Conservation (phyloP, 2,329 filamentous ascomycete genomes). For the Fusarium tjaetaba region DNA sequence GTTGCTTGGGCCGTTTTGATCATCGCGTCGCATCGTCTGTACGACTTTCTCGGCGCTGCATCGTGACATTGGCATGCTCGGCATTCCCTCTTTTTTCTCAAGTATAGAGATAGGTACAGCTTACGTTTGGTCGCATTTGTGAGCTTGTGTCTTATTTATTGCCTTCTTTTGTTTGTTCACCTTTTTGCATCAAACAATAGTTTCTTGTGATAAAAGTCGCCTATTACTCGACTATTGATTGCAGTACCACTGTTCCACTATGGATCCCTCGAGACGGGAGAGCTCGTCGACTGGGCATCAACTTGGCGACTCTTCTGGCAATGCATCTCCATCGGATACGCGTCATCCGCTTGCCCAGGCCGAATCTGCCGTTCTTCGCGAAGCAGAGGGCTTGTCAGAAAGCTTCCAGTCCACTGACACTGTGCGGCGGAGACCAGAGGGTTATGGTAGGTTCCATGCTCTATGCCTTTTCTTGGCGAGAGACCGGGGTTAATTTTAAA, state of each 20-base stretch:
- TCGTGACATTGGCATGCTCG: slow-evolving; percentile 44
- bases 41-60: slow-evolving; percentile 28
- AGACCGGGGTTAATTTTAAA: slow-evolving; percentile 25
- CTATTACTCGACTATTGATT: slow-evolving; percentile 10
- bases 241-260: slow-evolving; percentile 42
- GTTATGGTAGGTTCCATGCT: slow-evolving; percentile 61
- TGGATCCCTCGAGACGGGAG: slow-evolving; percentile 56
- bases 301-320: slow-evolving; percentile 49
- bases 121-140: slow-evolving; percentile 11
- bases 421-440: slow-evolving; percentile 66
- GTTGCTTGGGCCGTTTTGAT: slow-evolving; percentile 25
- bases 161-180: slow-evolving; percentile 4
- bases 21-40: slow-evolving; percentile 25
- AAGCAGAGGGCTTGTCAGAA: slow-evolving; percentile 60
- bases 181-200: slow-evolving; percentile 15
- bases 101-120: slow-evolving; percentile 19
- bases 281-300: slow-evolving; percentile 51
- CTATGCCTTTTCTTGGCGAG: slow-evolving; percentile 11
- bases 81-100: slow-evolving; percentile 39
- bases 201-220: slow-evolving; percentile 8
- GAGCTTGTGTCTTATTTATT: not conserved
- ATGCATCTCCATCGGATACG: slow-evolving; percentile 62
- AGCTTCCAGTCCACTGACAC: slow-evolving; percentile 70
- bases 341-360: slow-evolving; percentile 53
- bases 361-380: slow-evolving; percentile 48